Conservation (phyloP, 106 monocot species). For the Acorus calamus region DNA sequence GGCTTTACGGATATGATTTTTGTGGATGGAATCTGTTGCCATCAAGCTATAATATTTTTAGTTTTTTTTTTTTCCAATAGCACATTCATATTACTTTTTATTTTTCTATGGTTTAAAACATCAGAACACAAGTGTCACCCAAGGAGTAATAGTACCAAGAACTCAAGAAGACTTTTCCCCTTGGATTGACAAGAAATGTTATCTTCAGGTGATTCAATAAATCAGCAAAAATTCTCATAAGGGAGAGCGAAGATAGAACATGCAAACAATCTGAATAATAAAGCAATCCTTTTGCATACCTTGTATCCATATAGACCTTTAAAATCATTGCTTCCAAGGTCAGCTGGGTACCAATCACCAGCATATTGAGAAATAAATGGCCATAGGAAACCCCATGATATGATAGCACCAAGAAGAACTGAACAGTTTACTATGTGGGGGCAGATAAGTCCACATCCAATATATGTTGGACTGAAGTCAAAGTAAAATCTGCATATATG, state of each 20-base stretch:
- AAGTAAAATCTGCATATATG: constrained; percentile 69
- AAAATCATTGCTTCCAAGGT: constrained; percentile 71
- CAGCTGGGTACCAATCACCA: constrained; percentile 86
- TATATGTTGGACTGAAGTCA: constrained; percentile 91
- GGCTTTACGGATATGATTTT: no score
- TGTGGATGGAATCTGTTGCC: no score
- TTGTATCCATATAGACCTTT: constrained; percentile 97
- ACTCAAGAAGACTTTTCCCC: no score
- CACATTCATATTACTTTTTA: no score
- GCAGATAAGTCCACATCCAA: constrained; percentile 94
- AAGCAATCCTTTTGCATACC: constrained; percentile 19
- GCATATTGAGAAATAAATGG: constrained; percentile 61
- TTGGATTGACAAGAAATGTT: no score
- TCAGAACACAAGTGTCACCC: no score
- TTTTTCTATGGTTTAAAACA: no score
- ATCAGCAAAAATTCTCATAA: not conserved
- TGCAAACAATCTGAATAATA: constrained; percentile 1
- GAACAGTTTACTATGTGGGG: constrained; percentile 96
- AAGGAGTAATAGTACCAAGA: no score
- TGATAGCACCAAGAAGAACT: constrained; percentile 81
- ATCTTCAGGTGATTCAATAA: no score
- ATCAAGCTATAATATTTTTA: no score
- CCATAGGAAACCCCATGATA: constrained; percentile 99
- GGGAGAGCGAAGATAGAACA: not conserved
- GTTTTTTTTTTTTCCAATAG: no score